Evolutionary conservation across 495 filamentous ascomycete genomes (phyloP).

Genomic region (Pyrenula massariospora): DNA sequence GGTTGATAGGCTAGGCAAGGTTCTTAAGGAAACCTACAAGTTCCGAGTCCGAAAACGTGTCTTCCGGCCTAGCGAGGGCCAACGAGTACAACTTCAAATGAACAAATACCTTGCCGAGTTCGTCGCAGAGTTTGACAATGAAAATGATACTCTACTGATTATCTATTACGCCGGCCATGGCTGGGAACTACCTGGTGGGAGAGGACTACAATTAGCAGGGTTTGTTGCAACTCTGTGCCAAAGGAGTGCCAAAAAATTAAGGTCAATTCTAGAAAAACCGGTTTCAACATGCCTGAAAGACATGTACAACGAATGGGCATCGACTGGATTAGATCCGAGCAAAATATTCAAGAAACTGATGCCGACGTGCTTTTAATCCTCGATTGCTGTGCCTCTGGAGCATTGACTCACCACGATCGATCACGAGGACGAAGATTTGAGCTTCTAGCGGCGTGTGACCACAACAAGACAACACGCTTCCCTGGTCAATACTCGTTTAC

Average conservation of each 20-base stretch:
- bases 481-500: conserved; percentile 5
- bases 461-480: neutral
- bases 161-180: conserved; percentile 13
- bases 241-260: neutral
- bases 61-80: neutral
- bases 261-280: neutral
- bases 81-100: conserved; percentile 1
- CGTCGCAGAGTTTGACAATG: conserved; percentile 7
- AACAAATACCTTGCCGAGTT: conserved; percentile 5
- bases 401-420: neutral
- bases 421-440: conserved; percentile 1
- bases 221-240: neutral
- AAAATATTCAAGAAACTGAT: neutral
- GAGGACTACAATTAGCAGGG: too few species aligned
- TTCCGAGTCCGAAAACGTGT: neutral
- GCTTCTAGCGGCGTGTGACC: conserved; percentile 1
- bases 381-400: conserved; percentile 7
- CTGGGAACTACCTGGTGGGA: neutral
- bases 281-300: neutral
- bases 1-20: neutral
- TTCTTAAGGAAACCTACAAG: neutral
- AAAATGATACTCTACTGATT: conserved; percentile 6
- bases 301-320: neutral
- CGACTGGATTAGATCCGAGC: conserved; percentile 2
- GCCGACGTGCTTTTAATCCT: conserved; percentile 8